phyloP scores from a whole-genome alignment of 441 rosid genomes.

The Gossypium laxum region DNA sequence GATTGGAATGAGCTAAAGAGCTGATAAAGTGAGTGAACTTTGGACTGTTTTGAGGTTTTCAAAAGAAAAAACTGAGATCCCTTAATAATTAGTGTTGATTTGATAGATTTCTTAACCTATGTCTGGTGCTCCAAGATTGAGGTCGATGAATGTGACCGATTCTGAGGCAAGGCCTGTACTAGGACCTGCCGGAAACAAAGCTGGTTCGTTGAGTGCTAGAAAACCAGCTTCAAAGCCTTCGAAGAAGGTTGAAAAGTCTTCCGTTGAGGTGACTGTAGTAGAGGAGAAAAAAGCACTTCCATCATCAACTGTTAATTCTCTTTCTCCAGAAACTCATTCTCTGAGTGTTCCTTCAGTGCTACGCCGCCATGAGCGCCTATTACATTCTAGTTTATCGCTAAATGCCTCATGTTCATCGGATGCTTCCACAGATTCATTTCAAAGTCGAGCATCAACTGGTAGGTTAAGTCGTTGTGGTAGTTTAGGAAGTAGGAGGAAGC shows the following conservation, averaged over 20 bases:
- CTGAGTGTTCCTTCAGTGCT: constrained; percentile 45
- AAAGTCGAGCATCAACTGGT: constrained; percentile 74
- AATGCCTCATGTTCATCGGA: constrained; percentile 88
- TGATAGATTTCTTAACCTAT: constrained; percentile 20
- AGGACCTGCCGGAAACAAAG: constrained; percentile 57
- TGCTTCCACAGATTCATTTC: constrained; percentile 80
- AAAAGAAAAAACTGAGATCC: constrained; percentile 19
- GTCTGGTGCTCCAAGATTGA: constrained; percentile 57
- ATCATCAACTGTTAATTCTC: constrained; percentile 26
- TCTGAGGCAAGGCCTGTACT: constrained; percentile 52
- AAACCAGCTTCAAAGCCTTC: constrained; percentile 48
- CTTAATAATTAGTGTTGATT: constrained; percentile 3
- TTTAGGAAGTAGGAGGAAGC: constrained; percentile 53
- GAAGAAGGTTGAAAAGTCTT: constrained; percentile 44
- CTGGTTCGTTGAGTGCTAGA: constrained; percentile 33
- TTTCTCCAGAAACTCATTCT: constrained; percentile 45
- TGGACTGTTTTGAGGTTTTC: constrained; percentile 6
- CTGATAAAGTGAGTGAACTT: constrained; percentile 6
- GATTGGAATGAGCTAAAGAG: constrained; percentile 11
- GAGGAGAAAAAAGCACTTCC: constrained; percentile 32
- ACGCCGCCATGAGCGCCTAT: constrained; percentile 54
- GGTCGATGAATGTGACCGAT: constrained; percentile 63
- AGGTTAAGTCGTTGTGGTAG: constrained; percentile 54
- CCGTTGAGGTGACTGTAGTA: constrained; percentile 19
- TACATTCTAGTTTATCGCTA: constrained; percentile 56